phyloP scores from a whole-genome alignment of 306 rosid species.

The Amphicarpaea edgeworthii region DNA sequence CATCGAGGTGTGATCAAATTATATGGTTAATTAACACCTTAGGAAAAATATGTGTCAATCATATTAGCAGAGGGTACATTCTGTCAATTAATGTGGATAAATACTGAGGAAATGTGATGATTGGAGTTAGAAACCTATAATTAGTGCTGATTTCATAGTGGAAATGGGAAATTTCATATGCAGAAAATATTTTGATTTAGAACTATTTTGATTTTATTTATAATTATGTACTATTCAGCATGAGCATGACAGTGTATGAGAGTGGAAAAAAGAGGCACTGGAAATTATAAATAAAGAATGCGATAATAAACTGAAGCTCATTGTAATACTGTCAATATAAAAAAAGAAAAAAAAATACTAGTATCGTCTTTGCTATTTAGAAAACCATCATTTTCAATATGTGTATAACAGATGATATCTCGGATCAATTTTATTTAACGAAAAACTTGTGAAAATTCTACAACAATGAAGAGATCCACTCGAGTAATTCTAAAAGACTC shows the following conservation, averaged over 20 bases:
- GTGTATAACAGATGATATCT: too few relatives aligned
- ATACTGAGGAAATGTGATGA: not conserved
- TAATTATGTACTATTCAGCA: not conserved
- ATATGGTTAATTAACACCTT: not conserved
- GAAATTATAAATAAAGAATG: too few relatives aligned
- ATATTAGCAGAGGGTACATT: not conserved
- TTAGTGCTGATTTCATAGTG: not conserved
- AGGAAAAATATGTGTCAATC: not conserved
- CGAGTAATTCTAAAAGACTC: too few relatives aligned
- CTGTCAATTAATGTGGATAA: not conserved
- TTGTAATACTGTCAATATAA: not conserved
- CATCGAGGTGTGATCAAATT: constrained; percentile 10
- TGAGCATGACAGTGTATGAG: not conserved
- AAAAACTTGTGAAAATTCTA: too few relatives aligned
- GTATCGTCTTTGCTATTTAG: too few relatives aligned
- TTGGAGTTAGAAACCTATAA: not conserved
- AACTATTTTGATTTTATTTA: too few relatives aligned
- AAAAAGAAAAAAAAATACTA: too few relatives aligned
- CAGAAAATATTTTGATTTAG: not conserved
- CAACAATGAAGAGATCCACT: too few relatives aligned
- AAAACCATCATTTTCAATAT: too few relatives aligned
- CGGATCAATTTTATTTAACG: too few relatives aligned
- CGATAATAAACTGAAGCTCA: not conserved
- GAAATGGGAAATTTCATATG: not conserved
- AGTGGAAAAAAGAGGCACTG: not conserved